Base-by-base conservation (phyloP, 495 filamentous ascomycete genomes). In the Glutinoglossum americanum region DNA sequence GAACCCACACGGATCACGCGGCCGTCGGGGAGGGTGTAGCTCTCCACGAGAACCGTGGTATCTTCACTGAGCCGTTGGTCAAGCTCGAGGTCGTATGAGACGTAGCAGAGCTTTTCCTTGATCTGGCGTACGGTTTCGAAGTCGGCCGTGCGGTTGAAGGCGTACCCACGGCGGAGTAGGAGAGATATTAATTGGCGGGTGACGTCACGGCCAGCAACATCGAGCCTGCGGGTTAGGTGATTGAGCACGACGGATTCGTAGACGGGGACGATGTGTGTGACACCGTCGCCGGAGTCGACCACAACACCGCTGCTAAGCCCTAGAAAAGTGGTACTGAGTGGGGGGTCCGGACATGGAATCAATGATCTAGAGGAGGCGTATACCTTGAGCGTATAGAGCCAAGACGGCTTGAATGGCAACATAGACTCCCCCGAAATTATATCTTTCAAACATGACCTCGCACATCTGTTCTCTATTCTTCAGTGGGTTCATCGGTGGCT, bases 91-190 rank as follows among this genome's bases (percentile, higher is more conserved):
- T 99, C 93, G 74, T 97, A 99, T 3, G 89, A 95, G 59, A 99
- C 89, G 71, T 99, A 99, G 75, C 90, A 96, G 35, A 99, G 83
- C 80, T 96, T 97, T 75, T 99, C 92, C 73, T 99, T 99, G 72
- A 99, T 96, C 69, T 95, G 90, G 48, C 92, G 87, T 44, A 97
- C 92, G 28, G 92, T 99, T 73, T 99, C 92, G 69, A 99, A 99
- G 68, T 99, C 92, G 66, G 92, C 92, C 9, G 92, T 99, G 64
- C 92, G 80, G 79, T 99, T 99, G 54, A 99, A 77, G 23, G 92
- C 92, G 70, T 99, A 99, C 11, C 92, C 92, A 59, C 93, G 80
- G 62, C 92, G 87, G 57, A 96, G 81, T 27, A 99, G 85, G 32
- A 99, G 82, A 47, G 86, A 83, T 66, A 99, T 99, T 57, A 99